Base-by-base conservation (phyloP, 495 filamentous ascomycete species). In the Diplogelasinospora grovesii region DNA sequence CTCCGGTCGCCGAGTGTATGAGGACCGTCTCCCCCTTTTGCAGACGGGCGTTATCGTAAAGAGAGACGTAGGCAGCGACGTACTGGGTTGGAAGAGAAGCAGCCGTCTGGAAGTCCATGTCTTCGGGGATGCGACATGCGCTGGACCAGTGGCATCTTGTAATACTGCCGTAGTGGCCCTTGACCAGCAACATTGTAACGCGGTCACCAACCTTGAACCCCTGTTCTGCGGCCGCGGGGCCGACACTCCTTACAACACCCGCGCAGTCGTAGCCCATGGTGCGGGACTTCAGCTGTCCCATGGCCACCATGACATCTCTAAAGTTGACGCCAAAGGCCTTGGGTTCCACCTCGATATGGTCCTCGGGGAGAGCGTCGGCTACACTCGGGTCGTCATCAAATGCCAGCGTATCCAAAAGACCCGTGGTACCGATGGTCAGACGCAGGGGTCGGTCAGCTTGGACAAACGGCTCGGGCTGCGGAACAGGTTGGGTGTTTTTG, bases 1-100 rank as follows among this genome's bases (percentile, higher is more conserved):
- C 73, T 16, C 75, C 74, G 1, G 73, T 61, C 3, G 69, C 80
- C 1, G 63, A 60, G 39, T 82, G 75, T 19, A 85, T 77, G n/a
- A 85, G 60, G 0, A 82, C 65, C 0, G 49, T 63, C 39, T 82
- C 81, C 43, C 26, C 78, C 59, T 59, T 54, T 22, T 60, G 39
- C 0, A 73, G 45, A 3, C 57, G 35, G 0, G 57, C 71, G 3
- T 56, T 51, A 11, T 68, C 46, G 40, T 64, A 41, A 3, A 74
- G 31, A 0, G 67, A 61, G 35, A 80, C 67, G 27, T 71, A 72
- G 0, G 76, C 79, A 0, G 78, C 77, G 13, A 54, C 55, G 45
- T 64, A 81, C 1, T 69, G 69, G 0, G 74, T 58, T 0, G 76
- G 77, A 0, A 80, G 39, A 1, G 72, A 66, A 2, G 71, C 73